A percentile compares a stretch with the other conserved stretches of the same genome.
Evolutionary conservation across 805 yeast species (phyloP).

Genomic region (Myxozyma monticola): DNA sequence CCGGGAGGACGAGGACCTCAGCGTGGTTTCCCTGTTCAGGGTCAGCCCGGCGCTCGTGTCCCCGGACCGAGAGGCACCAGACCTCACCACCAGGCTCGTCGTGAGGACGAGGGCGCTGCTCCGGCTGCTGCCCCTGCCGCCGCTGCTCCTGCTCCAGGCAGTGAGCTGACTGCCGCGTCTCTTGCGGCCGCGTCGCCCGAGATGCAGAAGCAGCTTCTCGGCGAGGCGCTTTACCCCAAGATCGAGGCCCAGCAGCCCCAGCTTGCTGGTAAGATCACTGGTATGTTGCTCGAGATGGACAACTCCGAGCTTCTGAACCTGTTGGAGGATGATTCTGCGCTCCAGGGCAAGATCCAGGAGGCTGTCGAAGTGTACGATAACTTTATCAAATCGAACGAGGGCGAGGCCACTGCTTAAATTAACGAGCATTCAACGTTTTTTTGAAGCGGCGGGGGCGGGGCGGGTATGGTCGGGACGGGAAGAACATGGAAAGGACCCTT

Average conservation of each 20-base stretch:
- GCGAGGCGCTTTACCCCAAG: slow-evolving; percentile 95
- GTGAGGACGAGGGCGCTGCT: slow-evolving; percentile 18
- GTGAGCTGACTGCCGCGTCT: slow-evolving; percentile 42
- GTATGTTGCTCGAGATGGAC: slow-evolving; percentile 96
- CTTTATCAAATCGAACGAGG: slow-evolving; percentile 41
- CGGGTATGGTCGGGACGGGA: too few species aligned
- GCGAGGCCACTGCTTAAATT: slow-evolving; percentile 6
- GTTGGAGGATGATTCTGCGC: slow-evolving; percentile 84
- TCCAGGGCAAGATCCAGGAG: slow-evolving; percentile 88
- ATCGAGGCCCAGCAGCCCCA: slow-evolving; percentile 84
- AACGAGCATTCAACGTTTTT: too few species aligned
- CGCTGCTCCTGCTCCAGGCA: slow-evolving; percentile 22
- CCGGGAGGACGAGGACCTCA: slow-evolving; percentile 25
- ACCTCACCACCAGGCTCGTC: slow-evolving; percentile 19
- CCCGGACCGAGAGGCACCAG: slow-evolving; percentile 37
- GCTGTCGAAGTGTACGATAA: slow-evolving; percentile 93
- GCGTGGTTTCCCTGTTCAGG: slow-evolving; percentile 16
- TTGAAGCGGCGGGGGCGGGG: too few species aligned
- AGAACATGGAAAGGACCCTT: too few species aligned
- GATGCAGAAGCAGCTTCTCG: slow-evolving; percentile 95
- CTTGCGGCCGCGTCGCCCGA: slow-evolving; percentile 68
- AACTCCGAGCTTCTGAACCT: slow-evolving; percentile 84
- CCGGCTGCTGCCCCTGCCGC: slow-evolving; percentile 14
- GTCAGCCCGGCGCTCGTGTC: slow-evolving; percentile 19
- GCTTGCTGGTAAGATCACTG: slow-evolving; percentile 98